Conservation (phyloP, 2,329 filamentous ascomycete genomes). For the Penicillium sp. region DNA sequence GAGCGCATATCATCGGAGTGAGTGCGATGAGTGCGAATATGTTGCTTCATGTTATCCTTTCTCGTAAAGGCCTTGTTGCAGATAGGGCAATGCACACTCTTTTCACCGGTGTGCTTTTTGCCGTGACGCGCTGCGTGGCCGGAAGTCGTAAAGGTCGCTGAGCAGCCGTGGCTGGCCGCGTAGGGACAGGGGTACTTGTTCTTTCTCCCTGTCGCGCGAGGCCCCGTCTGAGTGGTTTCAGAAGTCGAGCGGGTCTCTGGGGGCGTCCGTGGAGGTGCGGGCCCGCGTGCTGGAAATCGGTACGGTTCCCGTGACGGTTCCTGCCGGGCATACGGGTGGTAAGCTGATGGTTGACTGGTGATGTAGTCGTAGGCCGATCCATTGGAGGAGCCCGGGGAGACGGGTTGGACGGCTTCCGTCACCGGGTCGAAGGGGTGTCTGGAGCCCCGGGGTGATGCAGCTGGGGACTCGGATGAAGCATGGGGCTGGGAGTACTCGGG, state of each 20-base stretch:
- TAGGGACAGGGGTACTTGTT: slow-evolving; percentile 69
- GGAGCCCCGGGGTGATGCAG: slow-evolving; percentile 27
- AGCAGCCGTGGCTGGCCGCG: slow-evolving; percentile 60
- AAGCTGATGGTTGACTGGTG: slow-evolving; percentile 24
- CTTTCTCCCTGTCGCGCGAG: slow-evolving; percentile 46
- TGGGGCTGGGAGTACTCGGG: slow-evolving; percentile 19
- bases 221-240: slow-evolving; percentile 24
- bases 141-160: slow-evolving; percentile 66
- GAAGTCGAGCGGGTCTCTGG: slow-evolving; percentile 28
- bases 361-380: slow-evolving; percentile 36
- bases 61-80: slow-evolving; percentile 69
- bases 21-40: slow-evolving; percentile 60
- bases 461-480: slow-evolving; percentile 29
- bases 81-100: slow-evolving; percentile 67
- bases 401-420: slow-evolving; percentile 27
- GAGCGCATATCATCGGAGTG: slow-evolving; percentile 37
- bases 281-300: slow-evolving; percentile 23
- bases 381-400: slow-evolving; percentile 36
- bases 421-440: slow-evolving; percentile 28
- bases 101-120: slow-evolving; percentile 70
- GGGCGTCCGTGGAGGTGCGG: slow-evolving; percentile 22
- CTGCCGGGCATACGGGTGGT: slow-evolving; percentile 31
- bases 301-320: slow-evolving; percentile 25
- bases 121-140: slow-evolving; percentile 68
- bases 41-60: slow-evolving; percentile 72